Conservation (phyloP, 306 rosid species). For the Ochetophila trinervis region DNA sequence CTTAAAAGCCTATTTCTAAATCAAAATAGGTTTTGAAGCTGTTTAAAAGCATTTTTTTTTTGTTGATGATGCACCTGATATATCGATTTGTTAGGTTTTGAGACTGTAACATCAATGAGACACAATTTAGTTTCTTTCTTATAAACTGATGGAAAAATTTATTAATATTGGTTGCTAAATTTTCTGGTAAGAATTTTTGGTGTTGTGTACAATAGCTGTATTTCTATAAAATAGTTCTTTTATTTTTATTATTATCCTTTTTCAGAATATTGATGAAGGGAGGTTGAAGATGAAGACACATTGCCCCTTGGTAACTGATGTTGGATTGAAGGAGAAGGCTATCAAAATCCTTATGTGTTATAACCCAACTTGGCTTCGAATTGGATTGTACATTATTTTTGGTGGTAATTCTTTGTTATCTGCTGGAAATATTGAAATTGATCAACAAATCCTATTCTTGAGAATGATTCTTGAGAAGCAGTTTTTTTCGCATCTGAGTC, state of each 20-base stretch:
- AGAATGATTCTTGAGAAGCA: conserved; percentile 75
- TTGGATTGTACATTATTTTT: conserved; percentile 66
- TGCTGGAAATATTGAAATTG: conserved; percentile 44
- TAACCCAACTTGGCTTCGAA: conserved; percentile 75
- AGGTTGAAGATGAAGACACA: conserved; percentile 87
- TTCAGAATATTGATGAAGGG: conserved; percentile 75
- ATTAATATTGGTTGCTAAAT: not conserved
- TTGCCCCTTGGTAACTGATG: conserved; percentile 79
- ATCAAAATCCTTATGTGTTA: conserved; percentile 60
- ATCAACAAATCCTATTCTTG: conserved; percentile 57
- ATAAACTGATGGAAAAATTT: too few species aligned
- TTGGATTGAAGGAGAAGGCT: conserved; percentile 72
- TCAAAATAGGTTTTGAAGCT: too few species aligned
- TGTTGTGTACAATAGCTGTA: not conserved
- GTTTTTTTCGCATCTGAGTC: conserved; percentile 61
- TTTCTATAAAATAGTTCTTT: not conserved
- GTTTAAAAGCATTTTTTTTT: too few species aligned
- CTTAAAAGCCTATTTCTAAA: too few species aligned
- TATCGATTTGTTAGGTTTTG: too few species aligned
- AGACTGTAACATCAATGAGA: too few species aligned
- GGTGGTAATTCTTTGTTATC: conserved; percentile 83
- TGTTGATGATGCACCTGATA: too few species aligned
- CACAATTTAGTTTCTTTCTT: not conserved
- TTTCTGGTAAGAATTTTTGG: not conserved
- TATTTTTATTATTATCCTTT: conserved; percentile 18